A percentile compares a stretch with the other conserved stretches of the same genome.
phyloP scores from a whole-genome alignment of 140 eudicot genomes.

The Ambrosia hybrid region DNA sequence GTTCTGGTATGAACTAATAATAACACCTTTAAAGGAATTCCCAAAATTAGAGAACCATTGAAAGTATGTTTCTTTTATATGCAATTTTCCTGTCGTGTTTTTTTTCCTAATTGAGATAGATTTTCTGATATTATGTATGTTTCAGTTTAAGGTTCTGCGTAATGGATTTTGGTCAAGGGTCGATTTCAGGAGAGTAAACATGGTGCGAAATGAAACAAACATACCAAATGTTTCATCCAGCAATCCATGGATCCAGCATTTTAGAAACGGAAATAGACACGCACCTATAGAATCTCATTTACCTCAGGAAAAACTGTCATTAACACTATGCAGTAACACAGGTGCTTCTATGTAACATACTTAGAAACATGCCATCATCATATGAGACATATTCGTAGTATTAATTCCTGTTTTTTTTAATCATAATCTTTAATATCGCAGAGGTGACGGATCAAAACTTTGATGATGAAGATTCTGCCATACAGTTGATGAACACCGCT shows the following conservation, averaged over 20 bases:
- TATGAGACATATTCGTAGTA: not conserved
- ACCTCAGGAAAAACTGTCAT: constrained; percentile 21
- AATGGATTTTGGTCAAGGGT: constrained; percentile 66
- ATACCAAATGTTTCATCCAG: constrained; percentile 26
- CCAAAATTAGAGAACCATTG: not conserved
- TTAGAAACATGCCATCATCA: not conserved
- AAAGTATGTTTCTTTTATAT: not conserved
- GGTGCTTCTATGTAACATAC: constrained; percentile 28
- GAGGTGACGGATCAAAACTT: no score
- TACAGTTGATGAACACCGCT: no score
- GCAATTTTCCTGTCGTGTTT: no score
- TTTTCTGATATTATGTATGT: not conserved
- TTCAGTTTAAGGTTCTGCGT: constrained; percentile 65
- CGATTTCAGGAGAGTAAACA: constrained; percentile 45
- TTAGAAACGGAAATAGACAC: constrained; percentile 39
- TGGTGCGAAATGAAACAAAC: constrained; percentile 28
- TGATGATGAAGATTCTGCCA: no score
- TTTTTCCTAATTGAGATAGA: not conserved
- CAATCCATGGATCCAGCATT: constrained; percentile 78
- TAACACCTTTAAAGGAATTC: not conserved
- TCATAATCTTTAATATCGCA: no score
- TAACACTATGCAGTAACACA: constrained; percentile 34
- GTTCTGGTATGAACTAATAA: no score
- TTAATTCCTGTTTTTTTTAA: not conserved
- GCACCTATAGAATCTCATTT: constrained; percentile 13